Percentiles rank a stretch among this genome's conserved stretches.
Conservation (phyloP, 2,329 filamentous ascomycete species). For the Cordyceps militaris region DNA sequence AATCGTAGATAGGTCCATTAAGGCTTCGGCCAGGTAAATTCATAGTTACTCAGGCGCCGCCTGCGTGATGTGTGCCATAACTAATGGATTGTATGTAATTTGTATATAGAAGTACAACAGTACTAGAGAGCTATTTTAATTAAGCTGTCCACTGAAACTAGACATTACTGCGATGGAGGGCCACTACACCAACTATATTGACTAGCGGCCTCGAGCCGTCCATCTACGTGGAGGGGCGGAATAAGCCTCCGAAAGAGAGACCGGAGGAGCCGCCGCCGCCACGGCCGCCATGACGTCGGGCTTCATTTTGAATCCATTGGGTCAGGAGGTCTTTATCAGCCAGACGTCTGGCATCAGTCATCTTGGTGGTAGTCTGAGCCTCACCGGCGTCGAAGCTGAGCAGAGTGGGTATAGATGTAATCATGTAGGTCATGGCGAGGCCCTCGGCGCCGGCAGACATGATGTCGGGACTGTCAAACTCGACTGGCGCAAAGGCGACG, state of each 20-base stretch:
- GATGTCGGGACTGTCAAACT: conserved; percentile 52
- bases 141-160: too few relatives aligned
- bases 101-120: too few relatives aligned
- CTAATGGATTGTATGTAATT: too few relatives aligned
- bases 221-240: conserved; percentile 24
- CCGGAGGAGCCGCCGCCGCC: conserved; percentile 36
- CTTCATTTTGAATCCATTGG: conserved; percentile 48
- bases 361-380: conserved; percentile 40
- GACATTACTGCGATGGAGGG: too few relatives aligned
- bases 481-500: conserved; percentile 46
- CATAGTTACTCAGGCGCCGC: too few relatives aligned
- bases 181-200: too few relatives aligned
- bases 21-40: too few relatives aligned
- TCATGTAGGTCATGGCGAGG: conserved; percentile 49
- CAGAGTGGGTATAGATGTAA: conserved; percentile 50
- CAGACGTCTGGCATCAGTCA: conserved; percentile 42
- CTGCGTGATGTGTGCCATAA: too few relatives aligned
- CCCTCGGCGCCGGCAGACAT: conserved; percentile 32
- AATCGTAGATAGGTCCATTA: too few relatives aligned
- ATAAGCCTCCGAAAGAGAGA: conserved; percentile 33
- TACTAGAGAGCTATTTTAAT: too few relatives aligned
- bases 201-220: too few relatives aligned
- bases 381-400: conserved; percentile 51
- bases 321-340: conserved; percentile 42
- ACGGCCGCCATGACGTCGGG: conserved; percentile 37